These are phyloP conservation scores for Tephrocybe sp. DNA, from an alignment of 768 basidiomycete genomes.

Conservation along the genomic window DNA sequence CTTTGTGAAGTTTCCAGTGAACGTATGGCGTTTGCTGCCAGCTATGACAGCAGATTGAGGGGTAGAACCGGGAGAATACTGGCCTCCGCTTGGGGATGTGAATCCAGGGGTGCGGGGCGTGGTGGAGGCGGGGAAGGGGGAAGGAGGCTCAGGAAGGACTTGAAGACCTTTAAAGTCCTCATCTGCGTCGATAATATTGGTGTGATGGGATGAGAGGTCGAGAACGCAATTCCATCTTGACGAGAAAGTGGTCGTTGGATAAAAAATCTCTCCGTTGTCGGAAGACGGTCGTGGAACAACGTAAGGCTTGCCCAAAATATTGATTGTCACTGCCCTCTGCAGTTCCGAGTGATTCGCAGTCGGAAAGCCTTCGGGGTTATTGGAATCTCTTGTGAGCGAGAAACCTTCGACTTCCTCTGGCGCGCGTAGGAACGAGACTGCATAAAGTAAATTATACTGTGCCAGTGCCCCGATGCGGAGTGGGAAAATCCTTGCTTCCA, in stretches of 20 bases:
- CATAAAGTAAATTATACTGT: conserved; percentile 88
- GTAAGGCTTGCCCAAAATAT: conserved; percentile 75
- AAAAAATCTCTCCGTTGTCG: conserved; percentile 28
- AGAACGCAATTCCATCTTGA: conserved; percentile 92
- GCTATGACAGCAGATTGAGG: conserved; percentile 44
- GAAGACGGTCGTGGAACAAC: conserved; percentile 24
- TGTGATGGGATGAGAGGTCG: conserved; percentile 56
- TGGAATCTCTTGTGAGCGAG: conserved; percentile 27
- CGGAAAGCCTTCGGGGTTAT: conserved; percentile 21
- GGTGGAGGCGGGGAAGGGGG: conserved; percentile 65
- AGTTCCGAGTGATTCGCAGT: conserved; percentile 41
- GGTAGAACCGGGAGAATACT: conserved; percentile 18
- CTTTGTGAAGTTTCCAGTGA: conserved; percentile 32
- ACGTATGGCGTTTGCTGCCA: conserved; percentile 59
- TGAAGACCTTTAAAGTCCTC: conserved; percentile 36
- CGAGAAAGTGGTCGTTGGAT: conserved; percentile 74
- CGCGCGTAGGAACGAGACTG: conserved; percentile 76
- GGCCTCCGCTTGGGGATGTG: conserved; percentile 14
- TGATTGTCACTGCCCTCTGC: conserved; percentile 78
- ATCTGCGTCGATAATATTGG: conserved; percentile 27
- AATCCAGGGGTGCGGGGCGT: conserved; percentile 23
- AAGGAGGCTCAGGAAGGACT: conserved; percentile 72
- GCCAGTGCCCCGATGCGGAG: conserved; percentile 68
- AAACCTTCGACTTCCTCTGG: conserved; percentile 56
- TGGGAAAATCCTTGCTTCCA: conserved; percentile 60